A percentile compares a stretch with the other conserved stretches of the same genome.
These are phyloP conservation scores for Dactylellina leptospora DNA, from an alignment of 2,329 filamentous ascomycete species.

Conservation along the genomic window DNA sequence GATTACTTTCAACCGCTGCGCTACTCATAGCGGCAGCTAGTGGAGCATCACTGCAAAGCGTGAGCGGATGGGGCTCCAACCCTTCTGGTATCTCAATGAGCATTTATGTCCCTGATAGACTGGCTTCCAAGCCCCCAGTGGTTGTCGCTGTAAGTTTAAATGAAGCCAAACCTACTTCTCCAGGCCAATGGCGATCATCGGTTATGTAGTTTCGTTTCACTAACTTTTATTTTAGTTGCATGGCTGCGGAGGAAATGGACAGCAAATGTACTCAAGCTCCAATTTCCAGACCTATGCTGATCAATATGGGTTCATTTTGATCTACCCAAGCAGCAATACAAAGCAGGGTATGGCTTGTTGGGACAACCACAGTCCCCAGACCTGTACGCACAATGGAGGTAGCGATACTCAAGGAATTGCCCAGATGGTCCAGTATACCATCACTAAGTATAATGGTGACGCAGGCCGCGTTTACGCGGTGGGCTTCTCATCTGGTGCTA, in stretches of 20 bases:
- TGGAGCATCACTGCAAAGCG: constrained; percentile 31
- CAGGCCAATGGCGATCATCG: not conserved
- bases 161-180: not conserved
- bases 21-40: too few species aligned
- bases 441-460: constrained; percentile 59
- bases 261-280: constrained; percentile 52
- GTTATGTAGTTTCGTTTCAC: too few species aligned
- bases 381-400: constrained; percentile 59
- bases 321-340: constrained; percentile 35
- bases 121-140: constrained; percentile 57
- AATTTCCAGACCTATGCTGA: constrained; percentile 49
- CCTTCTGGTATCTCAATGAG: constrained; percentile 66
- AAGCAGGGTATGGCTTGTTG: constrained; percentile 31
- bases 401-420: constrained; percentile 61
- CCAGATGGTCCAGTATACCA: constrained; percentile 61
- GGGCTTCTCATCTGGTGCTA: constrained; percentile 59
- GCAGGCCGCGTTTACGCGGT: constrained; percentile 58
- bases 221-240: constrained; percentile 44
- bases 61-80: constrained; percentile 62
- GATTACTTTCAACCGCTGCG: too few species aligned
- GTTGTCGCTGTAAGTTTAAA: constrained; percentile 54
- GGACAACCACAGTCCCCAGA: constrained; percentile 40
- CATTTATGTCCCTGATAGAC: constrained; percentile 62
- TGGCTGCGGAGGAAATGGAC: constrained; percentile 48
- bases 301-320: constrained; percentile 37